Conservation (phyloP, 2,329 filamentous ascomycete genomes). For the Mycosphaerelloides madeirae region DNA sequence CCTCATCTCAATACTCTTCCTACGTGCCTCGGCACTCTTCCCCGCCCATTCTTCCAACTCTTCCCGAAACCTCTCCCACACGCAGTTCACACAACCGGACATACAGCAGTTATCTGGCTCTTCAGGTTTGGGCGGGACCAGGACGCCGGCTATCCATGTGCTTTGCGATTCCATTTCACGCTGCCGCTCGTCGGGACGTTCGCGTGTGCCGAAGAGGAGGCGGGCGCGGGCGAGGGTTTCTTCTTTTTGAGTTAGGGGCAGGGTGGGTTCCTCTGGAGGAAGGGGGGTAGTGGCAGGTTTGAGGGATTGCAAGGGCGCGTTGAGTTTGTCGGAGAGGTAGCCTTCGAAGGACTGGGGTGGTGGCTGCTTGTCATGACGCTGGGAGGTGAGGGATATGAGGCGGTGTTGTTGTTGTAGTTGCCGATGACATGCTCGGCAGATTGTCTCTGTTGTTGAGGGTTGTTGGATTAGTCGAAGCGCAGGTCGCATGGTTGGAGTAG, state of each 20-base stretch:
- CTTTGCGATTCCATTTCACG: constrained; percentile 57
- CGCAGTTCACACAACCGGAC: constrained; percentile 96
- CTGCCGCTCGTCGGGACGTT: constrained; percentile 66
- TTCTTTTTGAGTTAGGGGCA: constrained; percentile 47
- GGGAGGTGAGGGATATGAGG: constrained; percentile 1
- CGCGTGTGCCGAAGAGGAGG: constrained; percentile 76
- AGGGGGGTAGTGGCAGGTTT: constrained; percentile 10
- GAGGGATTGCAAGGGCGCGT: constrained; percentile 15
- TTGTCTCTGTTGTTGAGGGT: neutral
- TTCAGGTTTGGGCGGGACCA: constrained; percentile 74
- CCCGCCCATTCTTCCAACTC: constrained; percentile 85
- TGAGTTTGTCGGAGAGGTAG: constrained; percentile 27
- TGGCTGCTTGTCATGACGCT: constrained; percentile 18
- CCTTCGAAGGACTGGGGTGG: constrained; percentile 29
- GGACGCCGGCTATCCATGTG: constrained; percentile 67
- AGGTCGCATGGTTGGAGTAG: constrained; percentile 14
- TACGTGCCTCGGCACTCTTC: constrained; percentile 59
- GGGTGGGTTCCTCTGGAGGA: constrained; percentile 25
- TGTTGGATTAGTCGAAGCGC: constrained; percentile 6
- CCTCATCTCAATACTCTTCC: constrained; percentile 39
- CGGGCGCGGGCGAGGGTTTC: constrained; percentile 55
- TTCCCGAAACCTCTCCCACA: constrained; percentile 88
- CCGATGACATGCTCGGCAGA: neutral
- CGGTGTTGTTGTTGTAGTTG: neutral
- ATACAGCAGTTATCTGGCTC: constrained; percentile 99